Conservation (phyloP, 1,139 yeast species). For the Zygotorulaspora mrakii region DNA sequence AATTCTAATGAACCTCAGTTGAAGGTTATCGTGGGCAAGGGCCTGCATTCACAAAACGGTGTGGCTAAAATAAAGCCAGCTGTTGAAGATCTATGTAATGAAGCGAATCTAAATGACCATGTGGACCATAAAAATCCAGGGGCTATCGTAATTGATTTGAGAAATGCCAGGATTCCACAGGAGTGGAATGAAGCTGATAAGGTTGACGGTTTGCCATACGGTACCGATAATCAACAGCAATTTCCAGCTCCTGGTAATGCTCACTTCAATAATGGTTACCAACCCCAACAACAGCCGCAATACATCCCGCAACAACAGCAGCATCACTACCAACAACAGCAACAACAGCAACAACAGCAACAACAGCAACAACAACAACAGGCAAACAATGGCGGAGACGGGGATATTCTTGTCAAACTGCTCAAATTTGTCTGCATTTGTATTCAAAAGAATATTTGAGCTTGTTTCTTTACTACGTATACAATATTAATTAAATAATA, state of each 20-base stretch:
- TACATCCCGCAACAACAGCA: constrained; percentile 17
- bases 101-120: constrained; percentile 56
- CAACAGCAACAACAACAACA: constrained; percentile 11
- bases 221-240: constrained; percentile 9
- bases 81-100: constrained; percentile 68
- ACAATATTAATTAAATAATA: constrained; percentile 3
- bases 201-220: constrained; percentile 5
- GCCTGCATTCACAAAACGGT: constrained; percentile 75
- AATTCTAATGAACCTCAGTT: constrained; percentile 55
- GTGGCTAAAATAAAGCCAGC: constrained; percentile 90
- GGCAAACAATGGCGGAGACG: constrained; percentile 6
- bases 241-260: constrained; percentile 1
- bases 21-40: constrained; percentile 89
- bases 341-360: constrained; percentile 13
- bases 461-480: constrained; percentile 8
- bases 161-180: constrained; percentile 48
- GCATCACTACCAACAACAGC: constrained; percentile 15
- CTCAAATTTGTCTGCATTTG: constrained; percentile 22
- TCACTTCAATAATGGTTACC: constrained; percentile 7
- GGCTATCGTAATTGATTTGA: constrained; percentile 67
- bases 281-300: constrained; percentile 19
- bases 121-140: constrained; percentile 74
- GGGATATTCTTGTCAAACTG: constrained; percentile 15
- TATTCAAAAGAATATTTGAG: constrained; percentile 17
- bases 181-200: constrained; percentile 42